Evolutionary conservation across 2,329 filamentous ascomycete genomes (phyloP).

Genomic region (Ophiostoma populinum): DNA sequence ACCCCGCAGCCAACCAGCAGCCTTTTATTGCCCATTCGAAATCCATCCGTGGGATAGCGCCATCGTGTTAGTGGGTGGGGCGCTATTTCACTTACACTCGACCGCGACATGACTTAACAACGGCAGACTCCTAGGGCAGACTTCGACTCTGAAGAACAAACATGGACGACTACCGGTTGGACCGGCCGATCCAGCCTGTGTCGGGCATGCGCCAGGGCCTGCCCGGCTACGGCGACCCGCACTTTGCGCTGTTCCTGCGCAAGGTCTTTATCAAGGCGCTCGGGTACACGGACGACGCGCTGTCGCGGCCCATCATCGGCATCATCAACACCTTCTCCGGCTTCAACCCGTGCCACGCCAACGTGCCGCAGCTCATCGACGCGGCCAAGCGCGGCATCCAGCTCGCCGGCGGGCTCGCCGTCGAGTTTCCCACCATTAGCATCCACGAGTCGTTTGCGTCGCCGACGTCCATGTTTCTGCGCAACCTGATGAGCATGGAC

Average conservation of each 20-base stretch:
- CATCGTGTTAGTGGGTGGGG: slow-evolving; percentile 3
- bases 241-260: slow-evolving; percentile 58
- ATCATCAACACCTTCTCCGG: slow-evolving; percentile 57
- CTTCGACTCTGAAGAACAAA: neutral
- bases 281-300: slow-evolving; percentile 54
- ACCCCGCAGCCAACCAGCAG: too few relatives aligned
- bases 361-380: slow-evolving; percentile 53
- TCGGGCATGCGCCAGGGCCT: slow-evolving; percentile 41
- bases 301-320: slow-evolving; percentile 54
- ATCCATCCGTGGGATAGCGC: too few relatives aligned
- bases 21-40: too few relatives aligned
- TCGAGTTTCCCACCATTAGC: slow-evolving; percentile 61
- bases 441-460: slow-evolving; percentile 51
- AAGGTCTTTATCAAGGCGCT: slow-evolving; percentile 66
- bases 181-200: slow-evolving; percentile 29
- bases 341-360: slow-evolving; percentile 61
- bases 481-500: slow-evolving; percentile 66
- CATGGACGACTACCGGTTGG: slow-evolving; percentile 45
- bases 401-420: slow-evolving; percentile 46
- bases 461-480: slow-evolving; percentile 58
- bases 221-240: slow-evolving; percentile 53
- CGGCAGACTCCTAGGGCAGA: neutral
- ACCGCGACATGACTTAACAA: neutral
- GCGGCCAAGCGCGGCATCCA: slow-evolving; percentile 52
- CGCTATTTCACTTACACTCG: too few relatives aligned